Percentiles rank a stretch among this genome's conserved stretches.
Evolutionary conservation across 148 eudicot genomes (phyloP).

Genomic region (Vaccinium vitisidaea): DNA sequence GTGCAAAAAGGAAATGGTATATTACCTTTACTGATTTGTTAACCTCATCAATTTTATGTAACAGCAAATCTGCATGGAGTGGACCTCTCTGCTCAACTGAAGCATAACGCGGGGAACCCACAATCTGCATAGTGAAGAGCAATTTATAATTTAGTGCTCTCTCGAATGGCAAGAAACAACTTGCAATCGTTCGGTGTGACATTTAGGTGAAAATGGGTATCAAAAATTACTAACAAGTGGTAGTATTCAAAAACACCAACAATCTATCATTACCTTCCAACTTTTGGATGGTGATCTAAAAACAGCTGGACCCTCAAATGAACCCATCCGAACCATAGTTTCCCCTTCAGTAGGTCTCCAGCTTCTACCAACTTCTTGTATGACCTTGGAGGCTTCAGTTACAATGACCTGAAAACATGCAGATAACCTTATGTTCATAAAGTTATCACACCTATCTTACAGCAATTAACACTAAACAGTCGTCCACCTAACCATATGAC

Average conservation of each 20-base stretch:
- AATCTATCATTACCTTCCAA: constrained; percentile 51
- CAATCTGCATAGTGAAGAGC: constrained; percentile 33
- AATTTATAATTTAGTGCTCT: neutral
- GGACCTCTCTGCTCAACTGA: constrained; percentile 41
- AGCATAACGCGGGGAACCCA: constrained; percentile 33
- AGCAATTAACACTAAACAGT: neutral
- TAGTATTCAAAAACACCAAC: neutral
- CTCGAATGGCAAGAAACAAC: neutral
- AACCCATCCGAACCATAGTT: constrained; percentile 35
- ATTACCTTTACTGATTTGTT: constrained; percentile 71
- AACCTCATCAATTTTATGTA: constrained; percentile 71
- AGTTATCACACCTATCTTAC: neutral
- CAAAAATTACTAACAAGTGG: neutral
- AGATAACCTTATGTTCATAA: neutral
- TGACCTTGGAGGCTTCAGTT: constrained; percentile 72
- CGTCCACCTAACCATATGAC: neutral
- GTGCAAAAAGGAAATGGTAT: constrained; percentile 10
- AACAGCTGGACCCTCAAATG: constrained; percentile 46
- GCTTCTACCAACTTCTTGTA: constrained; percentile 46
- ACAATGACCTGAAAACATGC: constrained; percentile 49
- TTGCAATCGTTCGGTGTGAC: neutral
- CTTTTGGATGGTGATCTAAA: constrained; percentile 52
- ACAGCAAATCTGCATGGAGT: constrained; percentile 49
- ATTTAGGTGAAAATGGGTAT: neutral
- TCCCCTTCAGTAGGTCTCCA: constrained; percentile 36